Conservation (phyloP, 2,329 filamentous ascomycete genomes). For the Aspergillus sp. region DNA sequence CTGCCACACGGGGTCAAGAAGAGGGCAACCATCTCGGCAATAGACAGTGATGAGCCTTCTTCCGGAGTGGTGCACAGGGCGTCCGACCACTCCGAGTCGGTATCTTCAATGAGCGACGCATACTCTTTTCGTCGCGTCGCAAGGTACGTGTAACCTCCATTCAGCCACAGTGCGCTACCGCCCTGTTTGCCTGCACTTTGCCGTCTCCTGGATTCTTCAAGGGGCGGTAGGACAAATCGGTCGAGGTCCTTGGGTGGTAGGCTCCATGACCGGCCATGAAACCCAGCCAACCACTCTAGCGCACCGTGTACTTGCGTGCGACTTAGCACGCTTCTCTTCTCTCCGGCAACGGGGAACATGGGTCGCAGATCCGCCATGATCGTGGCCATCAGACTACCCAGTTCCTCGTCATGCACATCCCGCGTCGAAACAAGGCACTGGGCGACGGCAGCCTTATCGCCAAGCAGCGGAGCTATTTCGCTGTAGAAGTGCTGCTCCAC, state of each 20-base stretch:
- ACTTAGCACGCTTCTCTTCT: constrained; percentile 43
- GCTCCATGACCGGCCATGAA: constrained; percentile 58
- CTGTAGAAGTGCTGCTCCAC: constrained; percentile 67
- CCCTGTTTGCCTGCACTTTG: constrained; percentile 19
- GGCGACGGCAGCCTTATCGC: constrained; percentile 49
- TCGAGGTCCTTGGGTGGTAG: constrained; percentile 27
- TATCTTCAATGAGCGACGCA: constrained; percentile 45
- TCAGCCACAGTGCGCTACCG: constrained; percentile 54
- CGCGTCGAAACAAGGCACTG: constrained; percentile 50
- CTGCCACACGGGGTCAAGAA: constrained; percentile 51
- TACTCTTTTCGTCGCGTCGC: constrained; percentile 62
- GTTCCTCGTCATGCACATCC: constrained; percentile 23
- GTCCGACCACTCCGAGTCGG: constrained; percentile 56
- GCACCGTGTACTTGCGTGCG: constrained; percentile 52
- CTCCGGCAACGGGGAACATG: constrained; percentile 54
- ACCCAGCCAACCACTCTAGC: constrained; percentile 62
- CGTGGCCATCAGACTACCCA: constrained; percentile 49
- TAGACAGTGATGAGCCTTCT: constrained; percentile 28
- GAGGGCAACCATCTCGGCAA: constrained; percentile 55
- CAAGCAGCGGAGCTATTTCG: constrained; percentile 53
- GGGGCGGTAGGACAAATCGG: constrained; percentile 48
- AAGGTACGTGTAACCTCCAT: constrained; percentile 69
- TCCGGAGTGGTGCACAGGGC: constrained; percentile 45
- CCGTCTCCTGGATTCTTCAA: constrained; percentile 50
- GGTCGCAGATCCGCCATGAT: constrained; percentile 58